These are phyloP conservation scores for Lomentospora prolificans DNA, from an alignment of 2,329 filamentous ascomycete species.

Conservation along the genomic window DNA sequence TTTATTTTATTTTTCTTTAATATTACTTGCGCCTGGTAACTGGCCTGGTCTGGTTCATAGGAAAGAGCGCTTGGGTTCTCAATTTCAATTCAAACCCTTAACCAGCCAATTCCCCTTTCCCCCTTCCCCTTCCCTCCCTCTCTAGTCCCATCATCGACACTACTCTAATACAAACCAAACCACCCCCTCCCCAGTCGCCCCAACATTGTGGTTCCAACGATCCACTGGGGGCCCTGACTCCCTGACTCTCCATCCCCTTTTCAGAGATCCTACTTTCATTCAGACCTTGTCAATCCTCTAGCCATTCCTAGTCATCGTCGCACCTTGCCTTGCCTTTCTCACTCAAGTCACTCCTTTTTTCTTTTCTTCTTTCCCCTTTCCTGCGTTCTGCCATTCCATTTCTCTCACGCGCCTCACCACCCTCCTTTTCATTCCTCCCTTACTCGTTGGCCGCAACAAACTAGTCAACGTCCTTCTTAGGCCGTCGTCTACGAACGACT, in stretches of 20 bases:
- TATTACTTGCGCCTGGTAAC: not conserved
- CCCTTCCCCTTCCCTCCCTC: not conserved
- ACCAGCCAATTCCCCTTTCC: not conserved
- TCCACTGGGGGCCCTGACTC: conserved; percentile 12
- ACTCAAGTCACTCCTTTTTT: conserved; percentile 30
- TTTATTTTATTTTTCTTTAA: too few relatives aligned
- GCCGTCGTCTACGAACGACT: not conserved
- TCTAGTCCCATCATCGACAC: not conserved
- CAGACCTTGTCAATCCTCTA: conserved; percentile 4
- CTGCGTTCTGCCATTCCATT: conserved; percentile 4
- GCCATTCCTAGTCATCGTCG: not conserved
- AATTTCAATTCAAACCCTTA: not conserved
- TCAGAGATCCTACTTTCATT: conserved; percentile 4
- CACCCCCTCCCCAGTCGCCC: conserved; percentile 13
- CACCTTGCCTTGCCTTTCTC: conserved; percentile 14
- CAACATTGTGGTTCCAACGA: conserved; percentile 25
- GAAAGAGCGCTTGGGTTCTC: not conserved
- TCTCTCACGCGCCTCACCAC: not conserved
- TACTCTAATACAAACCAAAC: conserved; percentile 8
- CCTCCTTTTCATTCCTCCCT: not conserved
- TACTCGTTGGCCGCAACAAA: not conserved
- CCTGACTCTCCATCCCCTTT: conserved; percentile 8
- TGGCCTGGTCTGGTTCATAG: not conserved
- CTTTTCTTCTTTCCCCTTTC: conserved; percentile 9
- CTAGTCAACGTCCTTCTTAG: not conserved